A percentile compares a stretch with the other conserved stretches of the same genome.
These are phyloP conservation scores for Fusarium multiceps DNA, from an alignment of 2,329 filamentous ascomycete species.

Conservation along the genomic window DNA sequence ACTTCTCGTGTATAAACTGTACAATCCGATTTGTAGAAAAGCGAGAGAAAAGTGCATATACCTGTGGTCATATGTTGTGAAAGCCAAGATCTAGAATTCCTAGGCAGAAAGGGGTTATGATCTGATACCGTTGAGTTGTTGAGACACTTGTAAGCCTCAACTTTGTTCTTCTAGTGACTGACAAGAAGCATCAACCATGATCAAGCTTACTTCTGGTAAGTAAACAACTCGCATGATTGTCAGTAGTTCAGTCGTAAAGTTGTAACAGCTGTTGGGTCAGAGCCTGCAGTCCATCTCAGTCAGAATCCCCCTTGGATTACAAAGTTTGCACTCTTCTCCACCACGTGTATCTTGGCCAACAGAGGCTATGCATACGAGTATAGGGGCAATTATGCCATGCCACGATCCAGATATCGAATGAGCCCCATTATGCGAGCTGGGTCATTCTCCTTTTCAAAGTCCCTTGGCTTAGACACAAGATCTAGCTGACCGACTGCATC, in stretches of 20 bases:
- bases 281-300: background rate
- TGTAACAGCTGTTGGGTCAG: conserved; percentile 1
- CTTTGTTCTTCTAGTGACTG: background rate
- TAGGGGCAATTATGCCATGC: conserved; percentile 3
- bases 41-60: background rate
- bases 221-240: background rate
- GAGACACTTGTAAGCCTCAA: background rate
- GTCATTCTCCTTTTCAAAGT: conserved; percentile 11
- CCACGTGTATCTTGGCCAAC: conserved; percentile 13
- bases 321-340: conserved; percentile 19
- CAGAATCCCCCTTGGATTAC: conserved; percentile 9
- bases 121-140: background rate
- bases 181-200: background rate
- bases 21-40: conserved; percentile 5
- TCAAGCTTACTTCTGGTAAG: background rate
- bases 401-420: background rate
- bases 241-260: background rate
- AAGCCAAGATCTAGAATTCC: background rate
- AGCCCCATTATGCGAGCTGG: conserved; percentile 11
- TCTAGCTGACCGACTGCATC: background rate
- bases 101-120: background rate
- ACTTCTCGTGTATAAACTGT: background rate
- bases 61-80: background rate
- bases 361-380: conserved; percentile 8
- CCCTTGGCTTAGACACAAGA: conserved; percentile 11